These are phyloP conservation scores for Maudiozyma serrabonitensis DNA, from an alignment of 805 yeast species.

Conservation along the genomic window DNA sequence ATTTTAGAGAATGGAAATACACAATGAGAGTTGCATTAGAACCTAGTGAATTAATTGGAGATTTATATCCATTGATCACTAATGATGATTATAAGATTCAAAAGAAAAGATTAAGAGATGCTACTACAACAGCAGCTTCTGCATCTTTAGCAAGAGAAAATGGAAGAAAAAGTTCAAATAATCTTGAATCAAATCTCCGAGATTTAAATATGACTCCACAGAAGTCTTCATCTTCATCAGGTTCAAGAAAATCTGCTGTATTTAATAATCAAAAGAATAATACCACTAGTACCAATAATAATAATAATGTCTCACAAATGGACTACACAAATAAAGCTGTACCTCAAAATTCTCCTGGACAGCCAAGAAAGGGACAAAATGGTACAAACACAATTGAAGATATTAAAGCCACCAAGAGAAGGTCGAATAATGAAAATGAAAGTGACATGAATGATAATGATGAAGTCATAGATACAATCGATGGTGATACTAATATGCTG, in stretches of 20 bases:
- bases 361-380: conserved; percentile 65
- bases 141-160: background rate
- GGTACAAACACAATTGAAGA: conserved; percentile 29
- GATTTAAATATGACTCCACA: conserved; percentile 27
- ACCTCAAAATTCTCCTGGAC: conserved; percentile 92
- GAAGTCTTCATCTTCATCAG: conserved; percentile 14
- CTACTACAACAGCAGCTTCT: background rate
- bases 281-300: conserved; percentile 9
- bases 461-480: background rate
- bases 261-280: background rate
- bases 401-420: conserved; percentile 14
- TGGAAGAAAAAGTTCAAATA: conserved; percentile 21
- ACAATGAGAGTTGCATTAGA: conserved; percentile 72
- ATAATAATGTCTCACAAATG: conserved; percentile 14
- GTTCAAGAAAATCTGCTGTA: background rate
- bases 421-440: background rate
- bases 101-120: conserved; percentile 28
- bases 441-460: background rate
- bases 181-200: conserved; percentile 7
- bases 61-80: conserved; percentile 50
- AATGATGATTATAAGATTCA: conserved; percentile 54
- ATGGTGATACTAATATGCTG: conserved; percentile 3
- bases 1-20: conserved; percentile 91
- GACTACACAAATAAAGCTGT: conserved; percentile 36
- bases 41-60: conserved; percentile 60